Conservation (phyloP, 192 early-diverging fungal species). For the Podila minutissima region DNA sequence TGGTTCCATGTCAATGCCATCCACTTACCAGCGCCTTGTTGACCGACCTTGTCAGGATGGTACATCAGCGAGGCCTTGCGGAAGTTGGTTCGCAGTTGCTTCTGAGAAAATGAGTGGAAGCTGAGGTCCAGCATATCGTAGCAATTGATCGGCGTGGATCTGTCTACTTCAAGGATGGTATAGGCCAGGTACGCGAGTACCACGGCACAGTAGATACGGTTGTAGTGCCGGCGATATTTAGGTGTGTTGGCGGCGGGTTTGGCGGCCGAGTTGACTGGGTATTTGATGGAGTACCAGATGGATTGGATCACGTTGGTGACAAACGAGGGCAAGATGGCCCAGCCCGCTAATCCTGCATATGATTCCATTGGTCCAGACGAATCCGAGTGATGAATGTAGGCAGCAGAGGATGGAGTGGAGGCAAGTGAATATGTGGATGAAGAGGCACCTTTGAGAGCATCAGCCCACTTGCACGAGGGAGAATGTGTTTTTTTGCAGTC, state of each 20-base stretch:
- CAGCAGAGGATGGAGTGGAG: background rate
- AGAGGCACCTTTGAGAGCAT: background rate
- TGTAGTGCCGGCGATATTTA: conserved; percentile 50
- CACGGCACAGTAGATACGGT: conserved; percentile 53
- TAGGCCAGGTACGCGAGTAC: conserved; percentile 54
- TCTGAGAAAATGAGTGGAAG: conserved; percentile 42
- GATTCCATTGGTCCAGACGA: conserved; percentile 23
- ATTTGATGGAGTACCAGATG: conserved; percentile 52
- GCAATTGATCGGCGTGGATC: conserved; percentile 36
- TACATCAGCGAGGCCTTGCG: conserved; percentile 48
- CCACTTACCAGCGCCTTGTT: conserved; percentile 30
- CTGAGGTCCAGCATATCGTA: conserved; percentile 51
- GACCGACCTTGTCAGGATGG: conserved; percentile 52
- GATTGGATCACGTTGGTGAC: conserved; percentile 50
- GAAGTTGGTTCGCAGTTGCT: conserved; percentile 50
- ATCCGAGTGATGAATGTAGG: background rate
- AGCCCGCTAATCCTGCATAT: conserved; percentile 41
- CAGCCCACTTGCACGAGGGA: background rate
- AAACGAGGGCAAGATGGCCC: conserved; percentile 51
- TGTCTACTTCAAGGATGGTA: conserved; percentile 53
- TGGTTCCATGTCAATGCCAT: background rate
- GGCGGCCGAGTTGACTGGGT: conserved; percentile 42
- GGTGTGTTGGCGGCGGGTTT: conserved; percentile 48
- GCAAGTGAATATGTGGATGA: background rate
- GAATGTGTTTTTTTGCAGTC: background rate